These are phyloP conservation scores for Wallemia hederae DNA, from an alignment of 1,284 basidiomycete species.

Conservation along the genomic window DNA sequence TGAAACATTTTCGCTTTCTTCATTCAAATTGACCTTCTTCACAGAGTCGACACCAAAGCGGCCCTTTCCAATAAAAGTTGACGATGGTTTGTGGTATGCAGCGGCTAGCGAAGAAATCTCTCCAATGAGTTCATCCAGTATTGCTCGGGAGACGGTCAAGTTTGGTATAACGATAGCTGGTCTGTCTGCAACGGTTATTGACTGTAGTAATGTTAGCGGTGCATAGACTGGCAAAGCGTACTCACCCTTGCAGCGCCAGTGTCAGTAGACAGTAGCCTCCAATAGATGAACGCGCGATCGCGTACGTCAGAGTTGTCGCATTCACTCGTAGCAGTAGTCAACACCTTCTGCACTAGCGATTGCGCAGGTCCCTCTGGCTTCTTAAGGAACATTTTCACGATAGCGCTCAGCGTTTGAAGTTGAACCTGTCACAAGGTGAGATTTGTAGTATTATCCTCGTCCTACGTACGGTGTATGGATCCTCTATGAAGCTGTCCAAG, in stretches of 20 bases:
- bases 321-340: slow-evolving; percentile 82
- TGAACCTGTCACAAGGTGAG: slow-evolving; percentile 33
- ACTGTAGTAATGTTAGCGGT: slow-evolving; percentile 20
- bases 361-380: slow-evolving; percentile 65
- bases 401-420: slow-evolving; percentile 77
- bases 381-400: slow-evolving; percentile 84
- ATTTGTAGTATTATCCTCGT: neutral
- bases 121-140: slow-evolving; percentile 74
- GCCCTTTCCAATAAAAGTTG: slow-evolving; percentile 18
- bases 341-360: slow-evolving; percentile 56
- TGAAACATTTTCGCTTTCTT: neutral
- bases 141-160: slow-evolving; percentile 58
- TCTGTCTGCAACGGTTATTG: slow-evolving; percentile 63
- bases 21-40: slow-evolving; percentile 4
- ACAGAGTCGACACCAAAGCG: slow-evolving; percentile 6
- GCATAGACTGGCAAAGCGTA: slow-evolving; percentile 4
- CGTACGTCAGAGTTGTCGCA: slow-evolving; percentile 93
- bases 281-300: slow-evolving; percentile 87
- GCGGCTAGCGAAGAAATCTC: slow-evolving; percentile 67
- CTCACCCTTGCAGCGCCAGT: slow-evolving; percentile 67
- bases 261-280: slow-evolving; percentile 74
- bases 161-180: slow-evolving; percentile 79
- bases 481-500: slow-evolving; percentile 72
- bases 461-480: slow-evolving; percentile 30
- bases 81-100: slow-evolving; percentile 79